Conservation (phyloP, 1,139 yeast species). For the Pichia inconspicua region DNA sequence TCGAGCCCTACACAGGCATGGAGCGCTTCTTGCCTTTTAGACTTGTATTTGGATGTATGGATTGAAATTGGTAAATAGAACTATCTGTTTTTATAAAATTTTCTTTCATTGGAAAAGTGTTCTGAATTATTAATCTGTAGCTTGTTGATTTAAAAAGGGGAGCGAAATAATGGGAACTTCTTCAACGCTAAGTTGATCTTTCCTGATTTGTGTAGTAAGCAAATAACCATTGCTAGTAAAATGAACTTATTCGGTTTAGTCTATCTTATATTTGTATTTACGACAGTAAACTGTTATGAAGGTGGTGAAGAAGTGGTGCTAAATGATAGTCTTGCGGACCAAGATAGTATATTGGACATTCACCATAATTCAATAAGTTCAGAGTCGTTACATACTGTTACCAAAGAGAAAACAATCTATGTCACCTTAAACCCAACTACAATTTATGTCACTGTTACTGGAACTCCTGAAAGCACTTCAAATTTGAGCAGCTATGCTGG, state of each 20-base stretch:
- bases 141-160: neutral
- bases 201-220: no score
- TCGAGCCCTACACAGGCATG: constrained; percentile 97
- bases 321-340: neutral
- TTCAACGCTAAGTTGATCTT: no score
- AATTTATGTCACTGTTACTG: constrained; percentile 21
- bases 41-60: constrained; percentile 54
- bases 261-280: neutral
- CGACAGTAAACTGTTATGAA: neutral
- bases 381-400: constrained; percentile 5
- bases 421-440: constrained; percentile 22
- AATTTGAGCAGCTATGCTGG: no score
- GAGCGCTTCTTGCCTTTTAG: constrained; percentile 82
- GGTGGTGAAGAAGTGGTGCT: neutral
- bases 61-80: constrained; percentile 3
- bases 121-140: no score
- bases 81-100: neutral
- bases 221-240: neutral
- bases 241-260: neutral
- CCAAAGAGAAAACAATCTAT: constrained; percentile 16
- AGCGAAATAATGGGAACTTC: neutral
- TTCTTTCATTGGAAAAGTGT: neutral
- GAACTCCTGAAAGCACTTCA: constrained; percentile 8
- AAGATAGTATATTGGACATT: neutral
- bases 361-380: neutral